Evolutionary conservation across 805 yeast species (phyloP).

Genomic region (Barnettozyma vustinii): DNA sequence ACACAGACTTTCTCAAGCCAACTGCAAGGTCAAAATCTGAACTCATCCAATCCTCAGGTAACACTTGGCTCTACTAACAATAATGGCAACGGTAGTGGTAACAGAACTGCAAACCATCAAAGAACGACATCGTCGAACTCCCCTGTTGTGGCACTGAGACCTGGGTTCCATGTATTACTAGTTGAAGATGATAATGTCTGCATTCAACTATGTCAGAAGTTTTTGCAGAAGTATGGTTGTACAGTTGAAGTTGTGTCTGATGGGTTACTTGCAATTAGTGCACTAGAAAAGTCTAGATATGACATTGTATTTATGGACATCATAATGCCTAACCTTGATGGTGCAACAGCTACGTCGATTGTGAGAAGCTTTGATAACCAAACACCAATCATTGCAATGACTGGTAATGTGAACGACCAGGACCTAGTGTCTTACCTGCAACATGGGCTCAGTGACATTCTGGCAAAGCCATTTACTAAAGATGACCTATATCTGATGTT

Average conservation of each 20-base stretch:
- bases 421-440: conserved; percentile 75
- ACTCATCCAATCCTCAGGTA: not conserved
- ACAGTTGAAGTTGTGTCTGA: conserved; percentile 89
- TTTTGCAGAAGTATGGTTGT: conserved; percentile 83
- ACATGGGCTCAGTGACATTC: conserved; percentile 88
- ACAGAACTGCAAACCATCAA: conserved; percentile 2
- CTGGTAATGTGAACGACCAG: conserved; percentile 80
- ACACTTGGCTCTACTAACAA: conserved; percentile 6
- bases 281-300: conserved; percentile 62
- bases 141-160: conserved; percentile 20
- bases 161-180: conserved; percentile 62
- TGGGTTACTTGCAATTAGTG: conserved; percentile 82
- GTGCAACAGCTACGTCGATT: conserved; percentile 86
- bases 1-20: conserved; percentile 9
- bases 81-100: conserved; percentile 9
- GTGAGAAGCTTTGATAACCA: conserved; percentile 77
- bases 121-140: conserved; percentile 2
- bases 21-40: conserved; percentile 1
- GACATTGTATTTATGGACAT: conserved; percentile 83
- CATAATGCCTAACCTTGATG: conserved; percentile 83
- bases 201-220: conserved; percentile 75
- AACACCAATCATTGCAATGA: conserved; percentile 93
- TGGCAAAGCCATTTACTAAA: conserved; percentile 91
- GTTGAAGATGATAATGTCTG: conserved; percentile 83
- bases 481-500: conserved; percentile 76